Percentiles rank a stretch among this genome's conserved stretches.
These are phyloP conservation scores for Fusarium sterilihyphosum DNA, from an alignment of 2,329 filamentous ascomycete species.

Conservation along the genomic window DNA sequence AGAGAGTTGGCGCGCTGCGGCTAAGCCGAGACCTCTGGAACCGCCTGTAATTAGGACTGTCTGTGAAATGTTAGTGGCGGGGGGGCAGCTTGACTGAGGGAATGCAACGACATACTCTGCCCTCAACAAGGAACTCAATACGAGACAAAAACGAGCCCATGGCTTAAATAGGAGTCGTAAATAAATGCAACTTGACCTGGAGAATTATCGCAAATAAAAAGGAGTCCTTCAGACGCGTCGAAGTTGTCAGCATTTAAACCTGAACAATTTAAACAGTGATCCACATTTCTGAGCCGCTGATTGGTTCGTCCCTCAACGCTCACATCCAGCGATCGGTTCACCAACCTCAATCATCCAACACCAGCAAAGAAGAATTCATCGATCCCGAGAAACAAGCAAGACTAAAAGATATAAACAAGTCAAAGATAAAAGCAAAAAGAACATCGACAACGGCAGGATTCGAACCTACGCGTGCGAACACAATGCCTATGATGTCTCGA, in stretches of 20 bases:
- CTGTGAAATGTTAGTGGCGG: neutral
- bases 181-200: neutral
- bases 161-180: accelerated
- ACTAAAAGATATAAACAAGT: accelerated
- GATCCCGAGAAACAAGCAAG: no score
- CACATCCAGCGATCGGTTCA: neutral
- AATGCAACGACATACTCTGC: neutral
- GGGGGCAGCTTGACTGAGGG: neutral
- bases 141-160: constrained; percentile 15
- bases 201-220: neutral
- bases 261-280: neutral
- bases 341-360: accelerated
- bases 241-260: constrained; percentile 17
- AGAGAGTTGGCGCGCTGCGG: constrained; percentile 25
- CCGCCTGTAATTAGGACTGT: constrained; percentile 28
- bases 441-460: constrained; percentile 25
- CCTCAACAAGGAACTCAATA: constrained; percentile 16
- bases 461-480: constrained; percentile 31
- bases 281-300: neutral
- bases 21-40: constrained; percentile 23
- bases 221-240: neutral
- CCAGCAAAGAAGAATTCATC: neutral
- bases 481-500: constrained; percentile 27
- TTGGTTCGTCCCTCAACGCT: neutral
- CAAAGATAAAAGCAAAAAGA: neutral